Evolutionary conservation across 1,284 basidiomycete species (phyloP).

Genomic region (Abortiporus biennis): DNA sequence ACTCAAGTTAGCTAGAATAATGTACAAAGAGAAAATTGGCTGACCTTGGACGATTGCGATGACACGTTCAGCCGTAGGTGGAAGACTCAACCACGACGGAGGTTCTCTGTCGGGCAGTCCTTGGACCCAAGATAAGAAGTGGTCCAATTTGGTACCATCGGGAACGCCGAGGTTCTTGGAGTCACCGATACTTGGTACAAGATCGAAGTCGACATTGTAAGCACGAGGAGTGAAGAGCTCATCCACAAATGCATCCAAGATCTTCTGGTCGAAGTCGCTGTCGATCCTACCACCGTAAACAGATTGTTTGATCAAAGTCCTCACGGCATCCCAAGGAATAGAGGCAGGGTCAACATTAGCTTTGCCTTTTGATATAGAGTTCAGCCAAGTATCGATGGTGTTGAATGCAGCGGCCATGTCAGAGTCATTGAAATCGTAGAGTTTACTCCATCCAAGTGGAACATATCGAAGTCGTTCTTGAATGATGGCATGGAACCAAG

Average conservation of each 20-base stretch:
- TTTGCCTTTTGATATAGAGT: conserved; percentile 73
- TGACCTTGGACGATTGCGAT: conserved; percentile 88
- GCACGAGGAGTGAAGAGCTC: conserved; percentile 79
- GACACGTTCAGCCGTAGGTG: conserved; percentile 84
- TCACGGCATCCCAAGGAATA: conserved; percentile 91
- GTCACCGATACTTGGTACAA: conserved; percentile 66
- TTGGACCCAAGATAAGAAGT: conserved; percentile 87
- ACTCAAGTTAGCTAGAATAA: conserved; percentile 2
- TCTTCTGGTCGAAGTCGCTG: conserved; percentile 89
- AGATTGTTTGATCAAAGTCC: conserved; percentile 88
- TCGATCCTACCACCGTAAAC: conserved; percentile 93
- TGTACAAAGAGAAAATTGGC: conserved; percentile 11
- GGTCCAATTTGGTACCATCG: conserved; percentile 86
- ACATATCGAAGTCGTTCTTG: conserved; percentile 94
- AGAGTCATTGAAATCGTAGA: conserved; percentile 97
- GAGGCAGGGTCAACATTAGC: conserved; percentile 86
- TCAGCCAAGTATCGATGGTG: conserved; percentile 89
- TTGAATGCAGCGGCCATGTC: conserved; percentile 91
- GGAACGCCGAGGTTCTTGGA: conserved; percentile 66
- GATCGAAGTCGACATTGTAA: conserved; percentile 88
- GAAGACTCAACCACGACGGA: conserved; percentile 88
- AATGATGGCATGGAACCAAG: conserved; percentile 96
- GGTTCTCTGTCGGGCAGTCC: conserved; percentile 86
- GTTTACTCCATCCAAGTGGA: conserved; percentile 93
- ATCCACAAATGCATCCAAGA: conserved; percentile 90